Base-by-base conservation (phyloP, 192 early-diverging fungal species). In the Backusella macrospora region DNA sequence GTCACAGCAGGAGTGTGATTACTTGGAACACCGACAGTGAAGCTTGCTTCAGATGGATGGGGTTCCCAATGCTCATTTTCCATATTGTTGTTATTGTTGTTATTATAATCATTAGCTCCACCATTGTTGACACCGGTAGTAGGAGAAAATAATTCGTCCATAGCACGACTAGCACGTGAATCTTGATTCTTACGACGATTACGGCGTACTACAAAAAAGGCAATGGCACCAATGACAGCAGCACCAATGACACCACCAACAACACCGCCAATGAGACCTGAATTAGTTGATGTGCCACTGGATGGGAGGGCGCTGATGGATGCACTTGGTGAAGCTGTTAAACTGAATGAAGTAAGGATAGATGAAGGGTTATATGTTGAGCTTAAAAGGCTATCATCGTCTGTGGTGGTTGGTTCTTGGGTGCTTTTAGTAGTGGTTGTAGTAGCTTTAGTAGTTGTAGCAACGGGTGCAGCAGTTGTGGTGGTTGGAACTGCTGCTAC, bases 201-300 rank as follows among this genome's bases (percentile, higher is more conserved):
- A 45, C 72, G 72, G 49, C 63, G 62, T 21, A 73, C 45, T 2
- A 66, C 26, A 38, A 73, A 65, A 65, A 73, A 73, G 63, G 72
- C 72, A 65, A 45, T 37, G 4, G 62, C 62, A 40, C 47, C 72
- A 49, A 73, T 64, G 16, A 52, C n/a, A 21, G 38, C 72, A 37
- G 38, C 47, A 40, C 63, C 72, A 21, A 34, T 29, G 63, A 73
- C 38, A 52, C 72, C 72, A 49, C 72, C 72, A 39, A 73, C 47
- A 73, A 65, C 72, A 47, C 63, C 72, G 49, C 63, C 64, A 52
- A 63, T 47, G 16, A 63, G 45, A 65, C 23, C 69, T 6, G 55
- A 16, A 29, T 65, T 74, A 21, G 23, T 37, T n/a, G 42, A 29
- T 18, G 21, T 10, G 3, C 26, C 14, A 34, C 62, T 46, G 2